Evolutionary conservation across 108 stramenopile species (phyloP), one percentile per base, ranked within the genome.

Genomic region (Nitzschia putrida): DNA sequence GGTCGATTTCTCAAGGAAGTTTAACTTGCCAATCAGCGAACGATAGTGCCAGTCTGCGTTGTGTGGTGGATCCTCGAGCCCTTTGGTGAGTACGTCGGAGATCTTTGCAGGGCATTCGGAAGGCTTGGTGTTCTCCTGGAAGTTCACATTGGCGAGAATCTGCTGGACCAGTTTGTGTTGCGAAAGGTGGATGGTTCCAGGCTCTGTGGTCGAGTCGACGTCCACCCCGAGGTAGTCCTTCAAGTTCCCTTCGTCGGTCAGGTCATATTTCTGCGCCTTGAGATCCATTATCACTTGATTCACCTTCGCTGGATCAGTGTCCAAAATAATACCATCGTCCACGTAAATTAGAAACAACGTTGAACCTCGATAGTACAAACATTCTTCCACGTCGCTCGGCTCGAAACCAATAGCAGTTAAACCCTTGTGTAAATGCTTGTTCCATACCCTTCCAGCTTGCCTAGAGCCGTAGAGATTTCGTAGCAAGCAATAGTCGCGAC

Each of bases 391-490:
- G 8, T 47, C 12, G n/a, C 70, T 72, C 68, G 77, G 75, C 6
- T 14, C 52, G 65, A 81, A 81, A 25, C 71, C 76, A 2, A 72
- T 12, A 9, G 52, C 66, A 6, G 16, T 21, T 39, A 69, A 24
- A 34, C 50, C 71, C 41, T 45, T 79, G 53, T 0, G 10, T 11
- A 85, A 40, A 50, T 73, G 60, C 34, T 68, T 16, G 58, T 80
- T 72, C 81, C 80, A 85, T 39, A 79, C 59, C 26, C 72, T 5
- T 4, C 81, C 75, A 16, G 81, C 80, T 26, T 77, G 71, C 38
- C 75, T 80, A 21, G 63, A 68, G 0, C 85, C 79, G 58, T 80
- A 82, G 0, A 80, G 18, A 39, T 82, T 78, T 43, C 57, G 37
- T 57, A 72, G 25, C 5, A 83, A 56, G 9, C 45, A 57, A 38